These are phyloP conservation scores for Musa troglodytarum DNA, from an alignment of 176 grass and related monocot genomes.

Conservation along the genomic window DNA sequence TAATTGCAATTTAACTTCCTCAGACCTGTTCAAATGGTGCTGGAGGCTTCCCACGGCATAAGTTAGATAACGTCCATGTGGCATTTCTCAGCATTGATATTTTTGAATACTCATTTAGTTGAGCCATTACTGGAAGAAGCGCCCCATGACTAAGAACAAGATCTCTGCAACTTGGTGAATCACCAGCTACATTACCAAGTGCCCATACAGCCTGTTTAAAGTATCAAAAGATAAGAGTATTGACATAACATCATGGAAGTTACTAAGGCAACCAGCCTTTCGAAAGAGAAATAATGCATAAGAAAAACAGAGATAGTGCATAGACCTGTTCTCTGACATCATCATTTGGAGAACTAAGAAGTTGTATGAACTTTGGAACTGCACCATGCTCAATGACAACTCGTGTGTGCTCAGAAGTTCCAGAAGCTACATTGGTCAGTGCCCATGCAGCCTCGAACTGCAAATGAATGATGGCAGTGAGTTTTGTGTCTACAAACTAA, in stretches of 20 bases:
- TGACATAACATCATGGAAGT: neutral
- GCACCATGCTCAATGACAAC: conserved; percentile 55
- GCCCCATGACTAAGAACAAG: conserved; percentile 58
- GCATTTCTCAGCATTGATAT: conserved; percentile 72
- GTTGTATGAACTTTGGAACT: conserved; percentile 49
- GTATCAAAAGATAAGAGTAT: conserved; percentile 17
- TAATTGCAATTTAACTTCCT: neutral
- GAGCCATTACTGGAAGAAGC: conserved; percentile 40
- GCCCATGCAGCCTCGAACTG: conserved; percentile 76
- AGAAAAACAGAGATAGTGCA: neutral
- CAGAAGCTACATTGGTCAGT: conserved; percentile 74
- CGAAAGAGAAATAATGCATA: neutral
- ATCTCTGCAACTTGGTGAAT: conserved; percentile 61
- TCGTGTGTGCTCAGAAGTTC: conserved; percentile 61
- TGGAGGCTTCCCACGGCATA: conserved; percentile 67
- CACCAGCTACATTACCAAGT: conserved; percentile 78
- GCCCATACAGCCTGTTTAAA: conserved; percentile 60
- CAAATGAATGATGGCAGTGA: conserved; percentile 15
- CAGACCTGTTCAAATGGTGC: conserved; percentile 37
- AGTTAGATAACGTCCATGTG: conserved; percentile 65
- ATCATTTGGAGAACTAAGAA: conserved; percentile 48
- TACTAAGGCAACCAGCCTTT: conserved; percentile 8
- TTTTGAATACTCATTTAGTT: conserved; percentile 60
- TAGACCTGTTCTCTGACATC: conserved; percentile 67
- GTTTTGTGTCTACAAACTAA: neutral